Evolutionary conservation across 2,329 filamentous ascomycete species (phyloP), one percentile per base, ranked within the genome.

Genomic region (Penicillium oxalicum): DNA sequence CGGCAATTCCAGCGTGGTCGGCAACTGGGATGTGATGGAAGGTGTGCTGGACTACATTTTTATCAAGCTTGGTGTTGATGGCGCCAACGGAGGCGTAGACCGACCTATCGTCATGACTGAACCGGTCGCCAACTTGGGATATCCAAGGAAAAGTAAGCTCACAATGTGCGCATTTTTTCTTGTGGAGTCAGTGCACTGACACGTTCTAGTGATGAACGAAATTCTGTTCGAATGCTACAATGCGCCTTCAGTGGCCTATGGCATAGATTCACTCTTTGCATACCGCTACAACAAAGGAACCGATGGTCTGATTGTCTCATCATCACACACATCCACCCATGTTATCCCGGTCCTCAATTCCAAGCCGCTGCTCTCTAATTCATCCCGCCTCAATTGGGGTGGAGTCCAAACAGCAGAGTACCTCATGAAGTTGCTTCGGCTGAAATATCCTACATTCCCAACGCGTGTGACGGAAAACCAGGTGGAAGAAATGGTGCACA

Each of bases 11-110:
- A 91, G 91, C 55, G 86, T 98, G 41, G 83, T 97, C 52, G 91
- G 88, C 68, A 97, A 97, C 66, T 98, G 94, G 90, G 93, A 98
- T 69, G 91, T 90, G 32, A 90, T 95, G 82, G 93, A 98, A 70
- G 90, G 91, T 50, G 78, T 96, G 4, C 73, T 98, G 40, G 93
- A 98, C 72, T 96, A 96, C 69, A 80, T 91, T 37, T 98, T 98
- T 68, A 77, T 96, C 58, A 97, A 96, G 72, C 74, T 98, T 47
- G 93, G 93, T 4, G 79, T 98, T 59, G 89, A 94, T 56, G 82
- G 70, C 4, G 75, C 76, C 4, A 81, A 85, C 42, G 88, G 88
- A 7, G 76, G 80, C 25, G 82, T 98, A 53, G 89, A 91, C 61
- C 77, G 90, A 61, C 91, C 91, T 1, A 81, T 98, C 51, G 85